A percentile compares a stretch with the other conserved stretches of the same genome.
Evolutionary conservation across 441 rosid genomes (phyloP).

Genomic region (Iberis amara): DNA sequence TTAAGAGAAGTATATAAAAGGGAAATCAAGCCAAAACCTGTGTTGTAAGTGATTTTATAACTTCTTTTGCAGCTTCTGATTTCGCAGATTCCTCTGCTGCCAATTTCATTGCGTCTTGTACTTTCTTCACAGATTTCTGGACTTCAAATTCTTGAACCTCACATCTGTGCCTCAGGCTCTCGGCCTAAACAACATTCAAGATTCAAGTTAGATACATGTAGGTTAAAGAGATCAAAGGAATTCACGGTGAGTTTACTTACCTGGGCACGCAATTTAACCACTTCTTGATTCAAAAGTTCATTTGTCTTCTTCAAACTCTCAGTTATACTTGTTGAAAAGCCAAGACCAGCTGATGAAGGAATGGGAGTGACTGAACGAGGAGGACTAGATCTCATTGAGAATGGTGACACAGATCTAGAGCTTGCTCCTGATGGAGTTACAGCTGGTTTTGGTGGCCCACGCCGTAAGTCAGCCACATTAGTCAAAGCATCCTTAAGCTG

Average conservation of each 20-base stretch:
- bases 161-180: constrained; percentile 68
- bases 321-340: constrained; percentile 66
- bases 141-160: constrained; percentile 82
- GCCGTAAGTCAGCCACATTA: constrained; percentile 55
- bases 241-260: constrained; percentile 31
- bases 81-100: constrained; percentile 82
- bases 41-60: constrained; percentile 84
- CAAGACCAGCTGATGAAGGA: constrained; percentile 76
- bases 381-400: constrained; percentile 91
- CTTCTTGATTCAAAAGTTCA: constrained; percentile 88
- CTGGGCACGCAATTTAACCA: constrained; percentile 77
- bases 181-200: constrained; percentile 50
- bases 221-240: not conserved
- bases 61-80: constrained; percentile 91
- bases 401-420: constrained; percentile 96
- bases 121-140: constrained; percentile 70
- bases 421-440: constrained; percentile 74
- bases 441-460: constrained; percentile 67
- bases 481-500: constrained; percentile 78
- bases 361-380: constrained; percentile 95
- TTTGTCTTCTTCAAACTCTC: constrained; percentile 95
- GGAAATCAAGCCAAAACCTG: constrained; percentile 49
- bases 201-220: not conserved
- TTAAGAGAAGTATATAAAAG: constrained; percentile 14
- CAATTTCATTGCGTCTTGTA: constrained; percentile 68